Evolutionary conservation across 1,284 basidiomycete genomes (phyloP).

Genomic region (Tetrapyrgos nigripes): DNA sequence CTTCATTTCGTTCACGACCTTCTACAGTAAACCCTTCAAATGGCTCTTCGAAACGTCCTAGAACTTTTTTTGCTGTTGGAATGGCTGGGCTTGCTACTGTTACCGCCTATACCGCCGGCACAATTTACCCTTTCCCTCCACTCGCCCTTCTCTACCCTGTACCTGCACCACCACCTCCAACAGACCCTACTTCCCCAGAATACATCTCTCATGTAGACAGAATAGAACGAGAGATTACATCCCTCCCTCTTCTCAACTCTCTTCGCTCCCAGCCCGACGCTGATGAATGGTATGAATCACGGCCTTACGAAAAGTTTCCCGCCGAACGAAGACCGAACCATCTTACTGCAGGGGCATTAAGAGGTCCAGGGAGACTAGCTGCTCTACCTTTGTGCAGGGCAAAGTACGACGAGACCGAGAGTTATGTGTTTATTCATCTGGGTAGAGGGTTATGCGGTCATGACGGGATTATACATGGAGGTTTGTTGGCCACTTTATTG

Average conservation of each 20-base stretch:
- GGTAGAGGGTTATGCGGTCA: conserved; percentile 90
- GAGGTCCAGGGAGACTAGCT: conserved; percentile 86
- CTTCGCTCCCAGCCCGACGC: conserved; percentile 54
- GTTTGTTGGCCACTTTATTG: conserved; percentile 87
- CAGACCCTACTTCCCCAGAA: conserved; percentile 63
- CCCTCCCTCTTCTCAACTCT: conserved; percentile 64
- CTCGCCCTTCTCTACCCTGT: conserved; percentile 71
- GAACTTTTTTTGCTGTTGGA: not conserved
- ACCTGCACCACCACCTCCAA: conserved; percentile 69
- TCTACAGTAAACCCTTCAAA: too few relatives aligned
- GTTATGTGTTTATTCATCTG: conserved; percentile 77
- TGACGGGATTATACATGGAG: conserved; percentile 95
- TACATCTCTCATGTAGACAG: conserved; percentile 63
- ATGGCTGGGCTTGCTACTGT: conserved; percentile 19
- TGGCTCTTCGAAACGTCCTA: not conserved
- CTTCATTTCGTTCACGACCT: conserved; percentile 34
- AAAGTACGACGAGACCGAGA: conserved; percentile 78
- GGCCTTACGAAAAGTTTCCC: conserved; percentile 78
- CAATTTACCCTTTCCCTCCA: conserved; percentile 45
- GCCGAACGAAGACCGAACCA: conserved; percentile 78
- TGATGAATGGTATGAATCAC: conserved; percentile 74
- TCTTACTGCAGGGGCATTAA: conserved; percentile 84
- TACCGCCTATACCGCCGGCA: conserved; percentile 44
- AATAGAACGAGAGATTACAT: conserved; percentile 76
- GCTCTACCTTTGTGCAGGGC: conserved; percentile 78